Percentiles rank a stretch among this genome's conserved stretches.
Conservation (phyloP, 106 monocot species). For the Dendrobium huoshanense region DNA sequence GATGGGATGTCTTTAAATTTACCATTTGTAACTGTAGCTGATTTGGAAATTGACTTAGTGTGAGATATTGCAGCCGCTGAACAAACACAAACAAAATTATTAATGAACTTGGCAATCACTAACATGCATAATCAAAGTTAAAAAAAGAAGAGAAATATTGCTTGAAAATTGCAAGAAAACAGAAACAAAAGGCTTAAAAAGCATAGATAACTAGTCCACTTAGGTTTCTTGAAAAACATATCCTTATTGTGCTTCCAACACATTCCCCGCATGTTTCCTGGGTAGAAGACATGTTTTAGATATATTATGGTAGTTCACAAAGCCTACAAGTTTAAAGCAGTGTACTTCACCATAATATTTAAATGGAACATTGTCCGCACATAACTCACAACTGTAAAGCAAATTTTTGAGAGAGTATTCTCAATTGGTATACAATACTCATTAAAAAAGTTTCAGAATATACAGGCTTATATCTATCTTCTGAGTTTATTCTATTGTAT, state of each 20-base stretch:
- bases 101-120: neutral
- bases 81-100: constrained; percentile 13
- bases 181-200: neutral
- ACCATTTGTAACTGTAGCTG: constrained; percentile 26
- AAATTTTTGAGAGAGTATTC: neutral
- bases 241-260: constrained; percentile 62
- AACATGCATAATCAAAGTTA: neutral
- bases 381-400: neutral
- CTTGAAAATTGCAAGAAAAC: neutral
- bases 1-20: constrained; percentile 25
- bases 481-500: neutral
- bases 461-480: neutral
- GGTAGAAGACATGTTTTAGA: neutral
- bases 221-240: constrained; percentile 48
- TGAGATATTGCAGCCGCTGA: constrained; percentile 38
- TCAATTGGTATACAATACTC: neutral
- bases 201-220: neutral
- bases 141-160: neutral
- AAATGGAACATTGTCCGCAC: neutral
- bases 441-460: neutral
- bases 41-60: constrained; percentile 47
- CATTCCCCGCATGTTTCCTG: constrained; percentile 74
- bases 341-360: neutral
- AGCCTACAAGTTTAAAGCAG: neutral
- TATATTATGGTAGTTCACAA: neutral